Base-by-base conservation (phyloP, 139 green algal genomes). In the Dunaliella primolecta region DNA sequence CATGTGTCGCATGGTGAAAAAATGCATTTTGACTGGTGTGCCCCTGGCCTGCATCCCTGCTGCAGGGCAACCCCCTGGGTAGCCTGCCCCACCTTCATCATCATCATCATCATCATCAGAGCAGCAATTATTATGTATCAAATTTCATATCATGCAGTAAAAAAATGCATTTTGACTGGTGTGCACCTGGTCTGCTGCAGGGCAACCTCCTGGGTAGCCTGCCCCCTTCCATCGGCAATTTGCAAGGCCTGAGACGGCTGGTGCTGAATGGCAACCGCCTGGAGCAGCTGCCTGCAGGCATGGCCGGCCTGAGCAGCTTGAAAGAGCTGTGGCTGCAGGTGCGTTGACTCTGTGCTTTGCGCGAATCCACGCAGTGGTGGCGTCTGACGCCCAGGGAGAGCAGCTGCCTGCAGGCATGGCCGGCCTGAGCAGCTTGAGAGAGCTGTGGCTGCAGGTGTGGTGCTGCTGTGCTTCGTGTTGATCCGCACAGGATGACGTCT, bases 391-490 rank as follows among this genome's bases (percentile, higher is more conserved):
- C n/a, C n/a, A n/a, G n/a, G n/a, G n/a, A n/a, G n/a, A n/a, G n/a
- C n/a, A n/a, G n/a, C n/a, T 97, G 81, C 94, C 94, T 1, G 37
- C 81, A 0, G 57, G 83, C 29, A 57, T 96, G 0, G 88, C 78
- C 2, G 76, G 74, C 24, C 84, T 95, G 57, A 84, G n/a, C n/a
- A 80, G 37, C 0, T 83, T 96, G 75, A 56, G 88, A 64, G 89
- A 90, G 83, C 83, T 96, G 36, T 91, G 81, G 46, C 82, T 96
- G 78, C 90, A 95, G 36, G 93, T 92, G 78, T 95, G 96, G 87
- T 64, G 55, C n/a, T n/a, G n/a, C 30, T 72, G 83, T 0, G 24
- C n/a, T n/a, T 86, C 95, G 78, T 92, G 92, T 0, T 64, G 81
- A 36, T 36, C 36, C 37, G 33, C 2, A 1, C n/a, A 77, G 25